phyloP scores from a whole-genome alignment of 1,284 basidiomycete species.

The Puccinia horiana region DNA sequence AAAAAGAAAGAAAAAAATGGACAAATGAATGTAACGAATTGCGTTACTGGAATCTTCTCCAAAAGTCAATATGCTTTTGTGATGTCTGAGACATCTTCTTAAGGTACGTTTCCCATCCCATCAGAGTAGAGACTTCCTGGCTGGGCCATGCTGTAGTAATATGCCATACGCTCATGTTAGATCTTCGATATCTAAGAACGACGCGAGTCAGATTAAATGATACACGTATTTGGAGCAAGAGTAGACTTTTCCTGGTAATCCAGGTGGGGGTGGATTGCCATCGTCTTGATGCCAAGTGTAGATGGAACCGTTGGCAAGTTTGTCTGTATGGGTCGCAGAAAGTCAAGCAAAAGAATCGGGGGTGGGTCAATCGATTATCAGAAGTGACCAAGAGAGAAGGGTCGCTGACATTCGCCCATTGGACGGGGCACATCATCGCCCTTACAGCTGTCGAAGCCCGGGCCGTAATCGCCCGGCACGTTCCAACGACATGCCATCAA shows the following conservation, averaged over 20 bases:
- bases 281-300: slow-evolving; percentile 36
- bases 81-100: no score
- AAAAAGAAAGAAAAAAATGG: not conserved
- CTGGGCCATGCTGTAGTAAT: not conserved
- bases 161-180: not conserved
- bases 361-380: not conserved
- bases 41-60: no score
- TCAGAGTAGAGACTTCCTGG: slow-evolving; percentile 16
- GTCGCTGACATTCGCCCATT: slow-evolving; percentile 45
- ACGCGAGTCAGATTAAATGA: not conserved
- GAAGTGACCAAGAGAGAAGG: not conserved
- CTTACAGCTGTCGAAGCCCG: slow-evolving; percentile 42
- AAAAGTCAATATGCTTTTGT: no score
- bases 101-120: slow-evolving; percentile 1
- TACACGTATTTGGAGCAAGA: slow-evolving; percentile 20
- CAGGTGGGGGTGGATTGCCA: slow-evolving; percentile 15
- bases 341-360: not conserved
- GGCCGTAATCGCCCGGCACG: slow-evolving; percentile 35
- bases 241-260: slow-evolving; percentile 8
- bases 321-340: not conserved
- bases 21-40: not conserved
- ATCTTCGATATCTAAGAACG: no score
- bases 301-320: slow-evolving; percentile 36
- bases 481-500: slow-evolving; percentile 48
- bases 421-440: slow-evolving; percentile 40